These are phyloP conservation scores for Ananas comosus DNA, from an alignment of 176 grass and related monocot genomes.

Conservation along the genomic window DNA sequence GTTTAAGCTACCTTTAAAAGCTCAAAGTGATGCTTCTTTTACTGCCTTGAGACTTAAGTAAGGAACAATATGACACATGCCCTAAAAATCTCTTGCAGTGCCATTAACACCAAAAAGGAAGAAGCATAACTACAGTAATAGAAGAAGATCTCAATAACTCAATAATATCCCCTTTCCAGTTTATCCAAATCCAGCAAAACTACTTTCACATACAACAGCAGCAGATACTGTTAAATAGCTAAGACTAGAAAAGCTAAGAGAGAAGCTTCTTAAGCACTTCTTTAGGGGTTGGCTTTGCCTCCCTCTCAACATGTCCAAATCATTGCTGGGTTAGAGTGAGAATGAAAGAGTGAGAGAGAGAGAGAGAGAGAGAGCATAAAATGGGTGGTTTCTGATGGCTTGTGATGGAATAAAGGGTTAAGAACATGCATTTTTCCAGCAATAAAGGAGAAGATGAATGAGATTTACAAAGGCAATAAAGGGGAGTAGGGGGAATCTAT, in stretches of 20 bases:
- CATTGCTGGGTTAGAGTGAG: neutral
- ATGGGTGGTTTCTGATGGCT: neutral
- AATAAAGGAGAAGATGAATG: neutral
- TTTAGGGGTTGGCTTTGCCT: neutral
- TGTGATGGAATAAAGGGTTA: constrained; percentile 8
- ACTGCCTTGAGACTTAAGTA: neutral
- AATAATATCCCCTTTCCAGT: neutral
- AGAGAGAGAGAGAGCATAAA: neutral
- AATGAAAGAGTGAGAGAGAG: neutral
- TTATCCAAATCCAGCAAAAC: neutral
- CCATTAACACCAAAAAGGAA: neutral
- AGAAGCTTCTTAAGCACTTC: neutral
- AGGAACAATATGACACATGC: neutral
- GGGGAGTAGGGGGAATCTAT: neutral
- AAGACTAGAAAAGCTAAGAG: neutral
- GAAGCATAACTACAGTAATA: too few species aligned
- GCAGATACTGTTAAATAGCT: too few species aligned
- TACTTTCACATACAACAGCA: neutral
- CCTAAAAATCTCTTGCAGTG: neutral
- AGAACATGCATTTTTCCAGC: neutral
- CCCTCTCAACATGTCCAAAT: neutral
- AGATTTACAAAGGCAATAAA: neutral
- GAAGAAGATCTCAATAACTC: too few species aligned
- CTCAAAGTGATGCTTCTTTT: neutral
- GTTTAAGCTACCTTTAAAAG: neutral